These are phyloP conservation scores for Marchantia paleacea DNA, from an alignment of 225 moss, liverwort and hornwort species.

Conservation along the genomic window DNA sequence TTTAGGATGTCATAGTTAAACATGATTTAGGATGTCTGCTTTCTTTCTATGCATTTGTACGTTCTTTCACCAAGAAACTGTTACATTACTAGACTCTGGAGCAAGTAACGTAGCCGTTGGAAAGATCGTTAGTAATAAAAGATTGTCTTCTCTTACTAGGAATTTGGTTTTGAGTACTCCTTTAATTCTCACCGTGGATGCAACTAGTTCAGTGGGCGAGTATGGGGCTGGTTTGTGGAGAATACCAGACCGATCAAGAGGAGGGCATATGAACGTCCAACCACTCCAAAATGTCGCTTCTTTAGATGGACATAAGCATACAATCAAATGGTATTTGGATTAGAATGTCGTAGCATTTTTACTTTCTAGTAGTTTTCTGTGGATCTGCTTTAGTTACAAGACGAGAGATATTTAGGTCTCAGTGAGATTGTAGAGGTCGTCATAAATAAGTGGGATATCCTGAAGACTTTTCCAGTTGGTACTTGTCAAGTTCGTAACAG, in stretches of 20 bases:
- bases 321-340: constrained; percentile 61
- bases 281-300: constrained; percentile 54
- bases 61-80: background rate
- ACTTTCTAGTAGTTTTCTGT: too few species aligned
- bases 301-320: constrained; percentile 52
- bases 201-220: constrained; percentile 41
- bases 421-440: too few species aligned
- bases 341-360: too few species aligned
- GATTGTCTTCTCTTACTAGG: background rate
- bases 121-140: background rate
- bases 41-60: background rate
- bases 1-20: too few species aligned
- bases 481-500: too few species aligned
- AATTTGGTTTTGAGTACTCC: background rate
- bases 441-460: too few species aligned
- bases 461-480: too few species aligned
- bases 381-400: too few species aligned
- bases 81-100: background rate
- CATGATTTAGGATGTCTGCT: background rate
- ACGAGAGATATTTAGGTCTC: too few species aligned
- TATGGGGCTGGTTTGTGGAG: constrained; percentile 69
- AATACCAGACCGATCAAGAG: constrained; percentile 54
- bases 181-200: background rate
- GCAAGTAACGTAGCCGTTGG: background rate
- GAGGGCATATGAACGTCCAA: constrained; percentile 43